Conservation (phyloP, 345 rosid genomes). For the Rhodamnia argentea region DNA sequence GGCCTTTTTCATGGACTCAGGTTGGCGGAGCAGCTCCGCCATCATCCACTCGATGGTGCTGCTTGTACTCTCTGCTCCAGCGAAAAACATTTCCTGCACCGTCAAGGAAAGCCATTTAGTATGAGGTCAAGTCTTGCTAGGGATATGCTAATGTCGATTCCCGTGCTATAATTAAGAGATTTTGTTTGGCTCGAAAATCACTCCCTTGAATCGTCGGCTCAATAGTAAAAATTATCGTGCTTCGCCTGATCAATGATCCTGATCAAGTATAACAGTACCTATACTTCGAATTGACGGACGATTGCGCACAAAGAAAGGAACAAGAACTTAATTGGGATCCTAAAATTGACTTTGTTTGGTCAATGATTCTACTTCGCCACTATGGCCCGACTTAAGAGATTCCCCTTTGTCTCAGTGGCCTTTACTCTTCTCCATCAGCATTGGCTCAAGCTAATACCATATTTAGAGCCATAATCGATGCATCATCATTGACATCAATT, state of each 20-base stretch:
- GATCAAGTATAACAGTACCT: not conserved
- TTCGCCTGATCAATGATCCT: not conserved
- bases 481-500: not conserved
- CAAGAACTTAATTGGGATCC: not conserved
- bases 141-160: not conserved
- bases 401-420: not conserved
- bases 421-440: not conserved
- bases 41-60: not conserved
- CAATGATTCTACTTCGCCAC: not conserved
- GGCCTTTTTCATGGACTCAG: not conserved
- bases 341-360: not conserved
- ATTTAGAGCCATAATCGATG: not conserved
- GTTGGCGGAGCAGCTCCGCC: constrained; percentile 1
- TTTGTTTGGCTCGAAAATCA: not conserved
- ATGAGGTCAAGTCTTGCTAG: not conserved
- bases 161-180: not conserved
- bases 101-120: not conserved
- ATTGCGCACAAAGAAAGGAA: not conserved
- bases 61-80: not conserved
- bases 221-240: not conserved
- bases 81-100: not conserved
- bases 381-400: not conserved
- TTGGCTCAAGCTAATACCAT: not conserved
- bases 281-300: not conserved
- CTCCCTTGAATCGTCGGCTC: not conserved